Evolutionary conservation across 257 asterid species (phyloP), one percentile per base, ranked within the genome.

Genomic region (Scutellaria galericulata): DNA sequence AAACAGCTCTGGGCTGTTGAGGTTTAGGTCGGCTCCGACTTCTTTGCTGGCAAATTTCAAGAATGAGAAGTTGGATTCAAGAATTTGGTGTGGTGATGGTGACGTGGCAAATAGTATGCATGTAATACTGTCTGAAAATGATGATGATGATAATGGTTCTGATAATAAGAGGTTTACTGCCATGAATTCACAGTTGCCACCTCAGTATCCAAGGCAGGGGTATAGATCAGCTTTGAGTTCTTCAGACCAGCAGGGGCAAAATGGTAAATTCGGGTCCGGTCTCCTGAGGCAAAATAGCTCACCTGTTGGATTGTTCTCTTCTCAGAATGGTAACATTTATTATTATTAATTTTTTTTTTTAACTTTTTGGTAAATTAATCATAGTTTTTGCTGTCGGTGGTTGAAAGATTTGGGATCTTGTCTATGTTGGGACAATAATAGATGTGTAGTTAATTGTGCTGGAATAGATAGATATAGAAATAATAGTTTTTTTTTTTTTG

Each of bases 1-100:
- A 39, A 82, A 51, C 44, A 72, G 64, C 80, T 79, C 86, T 74
- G 96, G 96, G 72, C 80, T 91, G 44, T 81, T 85, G 74, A 85
- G 91, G 80, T 91, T 79, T 75, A 81, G 95, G 70, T 92, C 96
- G 42, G 94, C 90, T 72, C 96, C 96, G 9, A 83, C 88, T 72
- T 88, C 96, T 63, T 73, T 83, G 50, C 76, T 89, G 58, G 78
- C 76, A 6, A 78, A 72, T 69, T 81, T 77, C 62, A 78, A 78
- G 46, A 52, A 35, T 55, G 79, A 63, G 35, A 85, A 80, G 63
- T 77, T 86, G 71, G 70, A 59, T 12, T 79, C 92, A 52, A 82
- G 83, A 62, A 74, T 88, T 39, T 66, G 66, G 73, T 56, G 66
- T 42, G 74, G 18, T 51, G 83, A 62, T 31, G 37, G 2, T 2